Percentiles rank a stretch among this genome's conserved stretches.
These are phyloP conservation scores for Ophioceras dolichostomum DNA, from an alignment of 2,329 filamentous ascomycete genomes.

Conservation along the genomic window DNA sequence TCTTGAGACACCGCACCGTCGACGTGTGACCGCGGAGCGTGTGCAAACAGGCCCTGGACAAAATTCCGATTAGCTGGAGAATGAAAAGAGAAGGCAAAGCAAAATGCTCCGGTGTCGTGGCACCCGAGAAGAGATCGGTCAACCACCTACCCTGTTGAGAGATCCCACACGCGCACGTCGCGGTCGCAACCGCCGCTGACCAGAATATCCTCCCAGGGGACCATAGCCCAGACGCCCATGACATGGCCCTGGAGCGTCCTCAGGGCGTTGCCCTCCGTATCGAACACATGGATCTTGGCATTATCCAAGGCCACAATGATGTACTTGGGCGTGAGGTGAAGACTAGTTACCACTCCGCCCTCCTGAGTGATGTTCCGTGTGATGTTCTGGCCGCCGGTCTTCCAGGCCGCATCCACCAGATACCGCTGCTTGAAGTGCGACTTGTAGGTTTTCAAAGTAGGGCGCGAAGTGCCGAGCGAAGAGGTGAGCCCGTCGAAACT, in stretches of 20 bases:
- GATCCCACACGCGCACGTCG: constrained; percentile 94
- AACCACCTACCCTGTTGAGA: constrained; percentile 67
- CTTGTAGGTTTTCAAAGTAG: constrained; percentile 74
- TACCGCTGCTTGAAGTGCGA: constrained; percentile 97
- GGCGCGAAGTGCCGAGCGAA: constrained; percentile 27
- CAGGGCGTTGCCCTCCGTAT: constrained; percentile 77
- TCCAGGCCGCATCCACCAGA: constrained; percentile 94
- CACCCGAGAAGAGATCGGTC: too few species aligned
- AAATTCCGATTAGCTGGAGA: constrained; percentile 8
- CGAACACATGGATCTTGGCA: constrained; percentile 96
- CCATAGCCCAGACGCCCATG: constrained; percentile 99
- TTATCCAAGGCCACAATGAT: constrained; percentile 97
- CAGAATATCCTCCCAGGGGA: constrained; percentile 89
- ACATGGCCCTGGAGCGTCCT: constrained; percentile 89
- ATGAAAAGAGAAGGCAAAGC: too few species aligned
- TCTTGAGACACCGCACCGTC: constrained; percentile 92
- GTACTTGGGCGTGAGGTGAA: constrained; percentile 90
- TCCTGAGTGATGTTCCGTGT: constrained; percentile 88
- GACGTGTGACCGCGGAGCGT: constrained; percentile 90
- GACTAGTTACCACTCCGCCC: constrained; percentile 88
- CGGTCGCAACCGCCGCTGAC: constrained; percentile 95
- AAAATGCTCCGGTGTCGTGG: too few species aligned
- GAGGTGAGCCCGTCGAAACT: constrained; percentile 42
- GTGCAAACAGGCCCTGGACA: constrained; percentile 55
- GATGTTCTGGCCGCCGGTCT: constrained; percentile 74